Evolutionary conservation across 2,329 filamentous ascomycete genomes (phyloP), one percentile per base, ranked within the genome.

Genomic region (Coleophoma eucalyptorum): DNA sequence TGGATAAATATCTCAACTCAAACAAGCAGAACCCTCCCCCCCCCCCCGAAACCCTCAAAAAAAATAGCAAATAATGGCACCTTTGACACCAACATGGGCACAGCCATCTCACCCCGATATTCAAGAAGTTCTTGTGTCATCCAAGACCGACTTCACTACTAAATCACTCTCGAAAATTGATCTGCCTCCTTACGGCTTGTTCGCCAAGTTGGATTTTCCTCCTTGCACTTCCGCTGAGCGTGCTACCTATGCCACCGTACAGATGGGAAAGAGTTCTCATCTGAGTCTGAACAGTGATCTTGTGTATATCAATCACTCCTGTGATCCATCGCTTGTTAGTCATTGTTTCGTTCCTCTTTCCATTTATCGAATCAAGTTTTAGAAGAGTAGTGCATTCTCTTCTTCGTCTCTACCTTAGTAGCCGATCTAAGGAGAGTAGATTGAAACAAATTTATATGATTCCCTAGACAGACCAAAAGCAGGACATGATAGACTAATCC

Each of bases 251-350:
- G 80, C 82, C 31, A 85, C 83, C 2, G 81, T 86, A 21, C 83
- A 87, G 68, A 77, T 77, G 54, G 79, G 74, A 53, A 69, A 69
- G 49, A 65, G 79, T 57, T 69, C 69, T 50, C 83, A 87, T 64
- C 67, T 86, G 59, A 77, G 80, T 60, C 70, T 87, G 41, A 86
- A 87, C 70, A 84, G 79, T 60, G 83, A 86, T 61, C 64, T 87
- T 62, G 65, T 87, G 43, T 87, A 85, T 67, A 81, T 85, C 58
- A 87, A 87, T 66, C 83, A 87, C 68, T 83, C 79, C 4, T 87
- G 83, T 67, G 80, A 83, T 60, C 83, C 83, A 20, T 81, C 79
- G 63, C 72, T 87, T 53, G 81, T 84, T 55, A 72, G 79, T 78
- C 18, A 18, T 19, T 43, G 46, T 31, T 21, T 43, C 35, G 35